Evolutionary conservation across 2,329 filamentous ascomycete genomes (phyloP).

Genomic region (Talaromyces sp.): DNA sequence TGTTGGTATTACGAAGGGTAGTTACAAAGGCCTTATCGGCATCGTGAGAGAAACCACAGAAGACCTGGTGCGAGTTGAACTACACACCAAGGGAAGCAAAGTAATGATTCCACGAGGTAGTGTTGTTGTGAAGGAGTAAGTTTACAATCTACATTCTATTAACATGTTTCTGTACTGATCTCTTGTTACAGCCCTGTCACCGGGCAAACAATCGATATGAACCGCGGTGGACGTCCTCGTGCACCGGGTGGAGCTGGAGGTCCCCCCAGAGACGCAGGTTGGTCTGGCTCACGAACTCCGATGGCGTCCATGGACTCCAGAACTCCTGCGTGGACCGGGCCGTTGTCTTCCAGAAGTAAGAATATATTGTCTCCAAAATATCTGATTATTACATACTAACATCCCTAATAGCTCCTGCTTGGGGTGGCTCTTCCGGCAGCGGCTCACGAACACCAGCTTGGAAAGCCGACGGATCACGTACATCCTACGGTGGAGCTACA

Average conservation of each 20-base stretch:
- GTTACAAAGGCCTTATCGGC: conserved; percentile 87
- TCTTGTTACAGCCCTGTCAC: conserved; percentile 50
- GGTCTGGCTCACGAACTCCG: conserved; percentile 67
- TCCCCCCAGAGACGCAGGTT: conserved; percentile 44
- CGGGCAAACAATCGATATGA: conserved; percentile 72
- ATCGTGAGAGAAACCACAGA: conserved; percentile 96
- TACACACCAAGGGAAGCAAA: conserved; percentile 91
- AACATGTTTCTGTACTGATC: conserved; percentile 13
- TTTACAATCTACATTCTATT: conserved; percentile 15
- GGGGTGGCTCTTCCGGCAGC: conserved; percentile 33
- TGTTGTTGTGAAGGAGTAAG: conserved; percentile 79
- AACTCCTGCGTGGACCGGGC: conserved; percentile 69
- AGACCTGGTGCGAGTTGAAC: conserved; percentile 77
- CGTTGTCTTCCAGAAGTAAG: conserved; percentile 57
- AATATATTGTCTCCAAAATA: conserved; percentile 18
- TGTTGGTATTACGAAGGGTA: conserved; percentile 79
- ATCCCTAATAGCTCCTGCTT: conserved; percentile 35
- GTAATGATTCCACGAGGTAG: conserved; percentile 78
- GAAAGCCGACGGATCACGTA: conserved; percentile 55
- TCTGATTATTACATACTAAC: conserved; percentile 16
- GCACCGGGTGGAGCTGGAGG: conserved; percentile 42
- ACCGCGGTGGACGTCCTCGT: conserved; percentile 44
- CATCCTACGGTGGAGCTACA: conserved; percentile 65
- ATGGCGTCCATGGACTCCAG: conserved; percentile 58
- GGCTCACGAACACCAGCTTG: conserved; percentile 49